Conservation (phyloP, 768 basidiomycete species). For the Dacryopinax spathularia region DNA sequence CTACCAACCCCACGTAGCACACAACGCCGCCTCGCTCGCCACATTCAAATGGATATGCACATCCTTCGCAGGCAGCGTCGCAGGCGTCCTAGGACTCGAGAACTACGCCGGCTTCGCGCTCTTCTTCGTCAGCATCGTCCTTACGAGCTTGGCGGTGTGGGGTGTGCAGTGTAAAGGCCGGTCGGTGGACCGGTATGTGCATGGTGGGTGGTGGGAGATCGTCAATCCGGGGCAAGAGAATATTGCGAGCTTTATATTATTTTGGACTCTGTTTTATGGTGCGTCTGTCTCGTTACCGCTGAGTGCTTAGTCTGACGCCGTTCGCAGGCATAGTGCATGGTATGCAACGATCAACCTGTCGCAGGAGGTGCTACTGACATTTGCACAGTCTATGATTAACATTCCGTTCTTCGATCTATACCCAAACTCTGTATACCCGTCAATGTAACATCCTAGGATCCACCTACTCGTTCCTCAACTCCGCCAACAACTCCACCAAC, state of each 20-base stretch:
- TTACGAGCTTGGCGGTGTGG: constrained; percentile 52
- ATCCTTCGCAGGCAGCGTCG: constrained; percentile 74
- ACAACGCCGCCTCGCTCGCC: constrained; percentile 39
- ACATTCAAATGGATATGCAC: constrained; percentile 68
- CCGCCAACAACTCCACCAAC: constrained; percentile 51
- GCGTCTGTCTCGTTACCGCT: constrained; percentile 3
- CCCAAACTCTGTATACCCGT: neutral
- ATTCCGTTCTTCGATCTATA: neutral
- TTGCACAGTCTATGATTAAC: constrained; percentile 31
- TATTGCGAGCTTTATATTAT: constrained; percentile 75
- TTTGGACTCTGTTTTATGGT: constrained; percentile 93
- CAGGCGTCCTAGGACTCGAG: constrained; percentile 78
- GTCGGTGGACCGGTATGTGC: constrained; percentile 29
- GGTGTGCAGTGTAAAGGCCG: constrained; percentile 52
- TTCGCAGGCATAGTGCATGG: constrained; percentile 36
- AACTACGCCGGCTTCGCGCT: constrained; percentile 72
- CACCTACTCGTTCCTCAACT: constrained; percentile 33
- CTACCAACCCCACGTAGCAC: constrained; percentile 50
- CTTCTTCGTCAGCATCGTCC: constrained; percentile 52
- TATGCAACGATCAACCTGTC: constrained; percentile 18
- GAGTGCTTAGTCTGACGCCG: constrained; percentile 5
- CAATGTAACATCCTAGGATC: neutral
- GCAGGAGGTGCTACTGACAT: constrained; percentile 12
- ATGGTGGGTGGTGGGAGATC: constrained; percentile 51
- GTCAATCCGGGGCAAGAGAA: constrained; percentile 83